A percentile compares a stretch with the other conserved stretches of the same genome.
phyloP scores from a whole-genome alignment of 352 stramenopile genomes.

The Phytophthora fragariae region DNA sequence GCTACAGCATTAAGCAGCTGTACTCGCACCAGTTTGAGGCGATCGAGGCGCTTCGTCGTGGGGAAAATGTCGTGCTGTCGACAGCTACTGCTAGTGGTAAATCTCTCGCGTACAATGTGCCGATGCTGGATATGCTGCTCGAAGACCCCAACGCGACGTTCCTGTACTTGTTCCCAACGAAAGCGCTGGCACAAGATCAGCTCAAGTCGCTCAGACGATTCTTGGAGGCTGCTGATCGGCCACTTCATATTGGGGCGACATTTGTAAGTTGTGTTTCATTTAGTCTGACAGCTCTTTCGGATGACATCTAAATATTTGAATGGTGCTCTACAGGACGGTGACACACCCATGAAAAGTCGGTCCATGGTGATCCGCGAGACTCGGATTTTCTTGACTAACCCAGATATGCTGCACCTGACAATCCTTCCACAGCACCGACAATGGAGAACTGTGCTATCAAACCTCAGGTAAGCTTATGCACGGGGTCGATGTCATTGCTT shows the following conservation, averaged over 20 bases:
- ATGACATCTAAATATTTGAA: neutral
- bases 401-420: conserved; percentile 98
- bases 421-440: conserved; percentile 94
- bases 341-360: conserved; percentile 93
- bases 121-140: conserved; percentile 87
- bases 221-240: conserved; percentile 60
- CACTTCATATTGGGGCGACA: conserved; percentile 60
- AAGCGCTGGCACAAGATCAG: conserved; percentile 98
- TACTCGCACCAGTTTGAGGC: conserved; percentile 93
- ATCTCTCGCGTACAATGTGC: conserved; percentile 96
- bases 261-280: conserved; percentile 51
- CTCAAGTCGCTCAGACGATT: conserved; percentile 88
- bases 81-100: conserved; percentile 98
- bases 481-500: neutral
- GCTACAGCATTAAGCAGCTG: conserved; percentile 69
- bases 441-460: conserved; percentile 91
- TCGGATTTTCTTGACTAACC: conserved; percentile 98
- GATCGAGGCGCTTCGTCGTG: conserved; percentile 89
- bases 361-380: conserved; percentile 84
- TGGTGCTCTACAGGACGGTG: conserved; percentile 88
- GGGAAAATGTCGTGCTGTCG: conserved; percentile 94
- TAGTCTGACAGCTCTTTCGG: neutral
- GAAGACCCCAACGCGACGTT: conserved; percentile 65
- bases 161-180: conserved; percentile 98
- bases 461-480: conserved; percentile 74